Conservation (phyloP, 2,329 filamentous ascomycete genomes). For the Colletotrichum sp. region DNA sequence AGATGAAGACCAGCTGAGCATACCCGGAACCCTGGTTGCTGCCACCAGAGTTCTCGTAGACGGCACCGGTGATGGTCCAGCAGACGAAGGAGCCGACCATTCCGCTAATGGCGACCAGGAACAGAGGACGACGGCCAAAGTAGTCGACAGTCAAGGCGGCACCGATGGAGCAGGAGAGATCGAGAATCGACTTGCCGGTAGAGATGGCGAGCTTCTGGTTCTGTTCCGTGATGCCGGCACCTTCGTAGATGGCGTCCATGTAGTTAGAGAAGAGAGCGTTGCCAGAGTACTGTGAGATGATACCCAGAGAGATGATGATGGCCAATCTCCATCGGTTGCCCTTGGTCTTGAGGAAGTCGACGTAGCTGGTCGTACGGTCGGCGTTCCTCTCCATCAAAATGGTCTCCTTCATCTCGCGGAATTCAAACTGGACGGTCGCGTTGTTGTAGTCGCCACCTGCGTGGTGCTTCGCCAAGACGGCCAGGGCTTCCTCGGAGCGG, state of each 20-base stretch:
- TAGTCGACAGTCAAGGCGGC: slow-evolving; percentile 56
- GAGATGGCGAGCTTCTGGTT: slow-evolving; percentile 60
- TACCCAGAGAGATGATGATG: slow-evolving; percentile 65
- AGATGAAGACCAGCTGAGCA: slow-evolving; percentile 62
- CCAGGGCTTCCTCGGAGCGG: slow-evolving; percentile 64
- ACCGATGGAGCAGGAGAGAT: slow-evolving; percentile 60
- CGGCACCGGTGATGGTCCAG: slow-evolving; percentile 58
- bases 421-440: slow-evolving; percentile 69
- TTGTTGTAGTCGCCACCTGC: slow-evolving; percentile 64
- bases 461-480: slow-evolving; percentile 67
- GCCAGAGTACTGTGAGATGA: slow-evolving; percentile 72
- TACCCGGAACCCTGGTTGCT: slow-evolving; percentile 52
- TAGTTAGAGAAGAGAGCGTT: slow-evolving; percentile 73
- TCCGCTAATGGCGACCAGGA: slow-evolving; percentile 52
- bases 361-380: slow-evolving; percentile 55
- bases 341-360: slow-evolving; percentile 65
- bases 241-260: slow-evolving; percentile 65
- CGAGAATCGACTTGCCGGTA: slow-evolving; percentile 63
- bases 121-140: slow-evolving; percentile 58
- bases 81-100: slow-evolving; percentile 53
- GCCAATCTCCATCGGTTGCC: slow-evolving; percentile 69
- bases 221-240: slow-evolving; percentile 63
- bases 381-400: slow-evolving; percentile 61
- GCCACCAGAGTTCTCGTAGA: slow-evolving; percentile 52
- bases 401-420: slow-evolving; percentile 69